These are phyloP conservation scores for Schizophyllum amplum DNA, from an alignment of 1,284 basidiomycete species.

Conservation along the genomic window DNA sequence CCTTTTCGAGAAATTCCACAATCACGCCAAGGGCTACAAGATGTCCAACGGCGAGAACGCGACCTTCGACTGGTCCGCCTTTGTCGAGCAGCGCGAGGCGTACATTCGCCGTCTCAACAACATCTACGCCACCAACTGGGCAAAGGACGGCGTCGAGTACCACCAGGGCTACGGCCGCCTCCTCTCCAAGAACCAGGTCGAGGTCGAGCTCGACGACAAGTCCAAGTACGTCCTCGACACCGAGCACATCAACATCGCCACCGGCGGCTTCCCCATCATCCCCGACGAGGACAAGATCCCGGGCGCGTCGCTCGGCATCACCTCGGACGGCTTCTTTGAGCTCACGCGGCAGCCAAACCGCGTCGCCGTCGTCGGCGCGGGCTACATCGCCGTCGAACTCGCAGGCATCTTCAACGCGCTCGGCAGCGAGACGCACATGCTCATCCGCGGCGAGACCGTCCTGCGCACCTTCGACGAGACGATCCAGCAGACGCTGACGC, in stretches of 20 bases:
- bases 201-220: conserved; percentile 61
- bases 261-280: conserved; percentile 79
- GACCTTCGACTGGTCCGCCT: conserved; percentile 81
- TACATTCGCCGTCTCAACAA: conserved; percentile 90
- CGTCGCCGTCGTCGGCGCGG: conserved; percentile 92
- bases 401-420: conserved; percentile 85
- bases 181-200: conserved; percentile 53
- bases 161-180: conserved; percentile 78
- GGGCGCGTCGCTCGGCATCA: conserved; percentile 84
- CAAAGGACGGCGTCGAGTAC: conserved; percentile 85
- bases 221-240: conserved; percentile 62
- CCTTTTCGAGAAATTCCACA: conserved; percentile 75
- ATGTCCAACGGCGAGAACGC: conserved; percentile 45
- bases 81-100: conserved; percentile 93
- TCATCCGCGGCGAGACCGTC: conserved; percentile 87
- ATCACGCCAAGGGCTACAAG: conserved; percentile 76
- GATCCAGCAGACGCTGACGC: conserved; percentile 80
- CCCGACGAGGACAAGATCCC: conserved; percentile 81
- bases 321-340: conserved; percentile 96
- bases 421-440: conserved; percentile 84
- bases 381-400: conserved; percentile 96
- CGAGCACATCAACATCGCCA: conserved; percentile 78
- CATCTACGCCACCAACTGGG: conserved; percentile 88
- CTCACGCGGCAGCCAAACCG: conserved; percentile 87
- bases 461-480: conserved; percentile 90